phyloP scores from a whole-genome alignment of 1,284 basidiomycete species.

The Ustilago tritici region DNA sequence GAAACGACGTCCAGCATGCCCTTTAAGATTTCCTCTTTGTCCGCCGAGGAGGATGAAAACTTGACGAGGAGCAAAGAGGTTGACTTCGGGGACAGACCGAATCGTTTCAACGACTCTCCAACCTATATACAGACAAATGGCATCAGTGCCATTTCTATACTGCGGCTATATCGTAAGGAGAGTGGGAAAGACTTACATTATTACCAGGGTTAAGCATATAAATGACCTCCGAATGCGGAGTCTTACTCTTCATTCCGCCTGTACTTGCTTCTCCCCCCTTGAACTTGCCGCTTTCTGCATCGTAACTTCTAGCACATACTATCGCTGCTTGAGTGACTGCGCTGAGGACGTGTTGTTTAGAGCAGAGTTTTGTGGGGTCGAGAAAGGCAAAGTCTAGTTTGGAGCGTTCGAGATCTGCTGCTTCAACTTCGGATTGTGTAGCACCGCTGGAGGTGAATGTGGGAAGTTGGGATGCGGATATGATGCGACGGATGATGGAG shows the following conservation, averaged over 20 bases:
- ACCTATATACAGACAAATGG: slow-evolving; percentile 19
- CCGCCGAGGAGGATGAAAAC: slow-evolving; percentile 22
- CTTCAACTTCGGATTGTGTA: slow-evolving; percentile 11
- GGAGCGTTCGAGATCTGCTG: slow-evolving; percentile 27
- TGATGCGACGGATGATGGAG: slow-evolving; percentile 44
- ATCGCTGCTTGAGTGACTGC: slow-evolving; percentile 46
- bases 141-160: neutral
- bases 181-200: slow-evolving; percentile 32
- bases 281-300: slow-evolving; percentile 15
- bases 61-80: slow-evolving; percentile 47
- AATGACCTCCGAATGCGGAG: slow-evolving; percentile 51
- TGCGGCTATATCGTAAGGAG: slow-evolving; percentile 1
- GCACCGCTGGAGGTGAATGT: slow-evolving; percentile 6
- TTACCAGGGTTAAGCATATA: slow-evolving; percentile 49
- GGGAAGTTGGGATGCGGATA: slow-evolving; percentile 43
- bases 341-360: slow-evolving; percentile 39
- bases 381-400: slow-evolving; percentile 54
- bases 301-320: slow-evolving; percentile 40
- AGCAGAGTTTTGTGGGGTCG: slow-evolving; percentile 47
- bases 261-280: slow-evolving; percentile 37
- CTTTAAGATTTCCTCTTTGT: slow-evolving; percentile 15
- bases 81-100: slow-evolving; percentile 40
- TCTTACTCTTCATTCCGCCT: slow-evolving; percentile 54
- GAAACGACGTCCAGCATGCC: slow-evolving; percentile 41
- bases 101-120: slow-evolving; percentile 51